Percentiles rank a stretch among this genome's conserved stretches.
These are phyloP conservation scores for Phanerochaete sordida DNA, from an alignment of 768 basidiomycete species.

Conservation along the genomic window DNA sequence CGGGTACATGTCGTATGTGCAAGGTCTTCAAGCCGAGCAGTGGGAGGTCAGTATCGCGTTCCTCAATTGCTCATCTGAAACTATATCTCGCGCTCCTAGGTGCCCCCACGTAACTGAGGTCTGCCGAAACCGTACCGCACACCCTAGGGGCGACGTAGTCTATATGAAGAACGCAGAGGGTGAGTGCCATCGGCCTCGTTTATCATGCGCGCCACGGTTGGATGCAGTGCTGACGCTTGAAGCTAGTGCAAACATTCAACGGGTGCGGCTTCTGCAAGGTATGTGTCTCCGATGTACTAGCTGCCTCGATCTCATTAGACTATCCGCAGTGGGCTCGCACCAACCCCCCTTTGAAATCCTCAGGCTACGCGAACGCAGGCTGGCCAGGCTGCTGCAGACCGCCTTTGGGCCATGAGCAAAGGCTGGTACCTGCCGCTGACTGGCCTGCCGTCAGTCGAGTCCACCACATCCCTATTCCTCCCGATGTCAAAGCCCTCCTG, in stretches of 20 bases:
- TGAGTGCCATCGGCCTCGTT: slow-evolving; percentile 30
- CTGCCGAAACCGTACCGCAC: slow-evolving; percentile 69
- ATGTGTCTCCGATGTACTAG: slow-evolving; percentile 19
- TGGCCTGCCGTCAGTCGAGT: slow-evolving; percentile 79
- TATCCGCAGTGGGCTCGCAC: slow-evolving; percentile 64
- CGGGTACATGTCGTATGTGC: slow-evolving; percentile 78
- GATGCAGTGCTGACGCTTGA: slow-evolving; percentile 4
- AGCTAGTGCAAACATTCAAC: slow-evolving; percentile 74
- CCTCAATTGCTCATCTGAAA: slow-evolving; percentile 8
- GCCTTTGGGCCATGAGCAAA: slow-evolving; percentile 55
- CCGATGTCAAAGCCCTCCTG: slow-evolving; percentile 64
- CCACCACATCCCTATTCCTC: slow-evolving; percentile 70
- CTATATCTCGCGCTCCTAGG: slow-evolving; percentile 37
- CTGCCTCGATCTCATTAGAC: slow-evolving; percentile 21
- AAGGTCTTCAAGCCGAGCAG: slow-evolving; percentile 67
- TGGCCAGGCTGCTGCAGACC: slow-evolving; percentile 92
- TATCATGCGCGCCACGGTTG: slow-evolving; percentile 13
- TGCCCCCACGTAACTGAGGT: slow-evolving; percentile 75
- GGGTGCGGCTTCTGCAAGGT: slow-evolving; percentile 93
- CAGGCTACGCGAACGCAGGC: slow-evolving; percentile 65
- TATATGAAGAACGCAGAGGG: slow-evolving; percentile 89
- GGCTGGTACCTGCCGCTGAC: slow-evolving; percentile 65
- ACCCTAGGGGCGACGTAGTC: slow-evolving; percentile 75
- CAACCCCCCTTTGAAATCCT: slow-evolving; percentile 49
- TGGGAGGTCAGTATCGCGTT: slow-evolving; percentile 42